Percentiles rank a stretch among this genome's conserved stretches.
phyloP scores from a whole-genome alignment of 805 yeast genomes.

The Candida chilensis region DNA sequence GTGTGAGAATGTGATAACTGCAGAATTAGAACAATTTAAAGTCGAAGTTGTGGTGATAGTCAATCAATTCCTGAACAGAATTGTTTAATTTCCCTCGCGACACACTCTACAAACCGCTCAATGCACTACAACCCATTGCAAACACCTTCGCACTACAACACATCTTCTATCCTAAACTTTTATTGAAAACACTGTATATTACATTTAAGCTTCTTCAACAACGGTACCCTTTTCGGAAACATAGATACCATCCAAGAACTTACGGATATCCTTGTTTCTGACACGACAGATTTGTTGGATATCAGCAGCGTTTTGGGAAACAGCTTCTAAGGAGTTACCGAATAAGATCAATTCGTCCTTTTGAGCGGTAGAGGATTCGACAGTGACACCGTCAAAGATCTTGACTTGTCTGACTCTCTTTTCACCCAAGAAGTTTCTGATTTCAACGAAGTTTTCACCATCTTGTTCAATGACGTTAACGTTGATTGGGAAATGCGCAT shows the following conservation, averaged over 20 bases:
- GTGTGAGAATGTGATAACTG: no score
- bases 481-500: slow-evolving; percentile 99
- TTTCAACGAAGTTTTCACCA: slow-evolving; percentile 71
- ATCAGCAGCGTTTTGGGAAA: slow-evolving; percentile 97
- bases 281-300: slow-evolving; percentile 97
- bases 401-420: slow-evolving; percentile 88
- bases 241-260: slow-evolving; percentile 99
- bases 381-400: slow-evolving; percentile 83
- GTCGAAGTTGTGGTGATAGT: no score
- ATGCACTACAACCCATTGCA: no score
- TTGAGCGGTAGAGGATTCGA: slow-evolving; percentile 71
- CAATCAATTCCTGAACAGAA: no score
- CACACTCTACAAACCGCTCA: no score
- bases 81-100: no score
- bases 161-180: no score
- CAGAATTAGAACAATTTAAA: no score
- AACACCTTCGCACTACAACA: no score
- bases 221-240: slow-evolving; percentile 93
- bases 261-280: slow-evolving; percentile 99
- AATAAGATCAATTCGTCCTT: slow-evolving; percentile 91
- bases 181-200: no score
- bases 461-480: slow-evolving; percentile 84
- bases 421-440: slow-evolving; percentile 99
- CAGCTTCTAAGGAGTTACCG: slow-evolving; percentile 96
- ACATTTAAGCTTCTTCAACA: slow-evolving; percentile 46